Conservation (phyloP, 2,329 filamentous ascomycete genomes). For the Fusarium secorum region DNA sequence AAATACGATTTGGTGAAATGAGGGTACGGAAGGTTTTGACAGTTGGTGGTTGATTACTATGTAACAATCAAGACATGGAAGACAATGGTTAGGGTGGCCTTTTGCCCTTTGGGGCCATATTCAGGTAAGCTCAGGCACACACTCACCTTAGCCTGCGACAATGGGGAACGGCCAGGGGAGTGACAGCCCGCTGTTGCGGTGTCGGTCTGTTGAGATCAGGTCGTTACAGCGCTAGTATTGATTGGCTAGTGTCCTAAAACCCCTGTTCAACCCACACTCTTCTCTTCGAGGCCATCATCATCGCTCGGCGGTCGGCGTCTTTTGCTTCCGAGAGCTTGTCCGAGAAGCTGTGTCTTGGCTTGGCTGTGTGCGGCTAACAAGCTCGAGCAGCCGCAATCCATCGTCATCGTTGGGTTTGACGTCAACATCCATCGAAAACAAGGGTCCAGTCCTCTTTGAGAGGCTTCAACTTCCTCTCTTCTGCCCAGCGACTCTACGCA, state of each 20-base stretch:
- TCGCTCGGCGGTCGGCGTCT: constrained; percentile 34
- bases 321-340: constrained; percentile 29
- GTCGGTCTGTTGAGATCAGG: neutral
- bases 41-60: constrained; percentile 22
- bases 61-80: constrained; percentile 3
- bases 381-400: constrained; percentile 34
- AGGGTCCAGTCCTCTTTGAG: constrained; percentile 5
- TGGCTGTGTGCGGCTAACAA: constrained; percentile 33
- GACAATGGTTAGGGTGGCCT: constrained; percentile 38
- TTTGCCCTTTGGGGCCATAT: constrained; percentile 30
- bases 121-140: constrained; percentile 28
- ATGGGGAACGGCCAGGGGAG: neutral
- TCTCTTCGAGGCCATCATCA: neutral
- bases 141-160: constrained; percentile 13
- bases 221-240: neutral
- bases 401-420: constrained; percentile 38
- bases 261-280: neutral
- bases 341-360: constrained; percentile 30
- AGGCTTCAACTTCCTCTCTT: constrained; percentile 10
- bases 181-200: constrained; percentile 30
- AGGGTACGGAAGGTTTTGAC: constrained; percentile 10
- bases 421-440: constrained; percentile 38
- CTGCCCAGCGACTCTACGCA: neutral
- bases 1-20: neutral
- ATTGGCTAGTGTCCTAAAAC: constrained; percentile 19